Evolutionary conservation across 495 filamentous ascomycete genomes (phyloP), one percentile per base, ranked within the genome.

Genomic region (Daldinia caldariorum): DNA sequence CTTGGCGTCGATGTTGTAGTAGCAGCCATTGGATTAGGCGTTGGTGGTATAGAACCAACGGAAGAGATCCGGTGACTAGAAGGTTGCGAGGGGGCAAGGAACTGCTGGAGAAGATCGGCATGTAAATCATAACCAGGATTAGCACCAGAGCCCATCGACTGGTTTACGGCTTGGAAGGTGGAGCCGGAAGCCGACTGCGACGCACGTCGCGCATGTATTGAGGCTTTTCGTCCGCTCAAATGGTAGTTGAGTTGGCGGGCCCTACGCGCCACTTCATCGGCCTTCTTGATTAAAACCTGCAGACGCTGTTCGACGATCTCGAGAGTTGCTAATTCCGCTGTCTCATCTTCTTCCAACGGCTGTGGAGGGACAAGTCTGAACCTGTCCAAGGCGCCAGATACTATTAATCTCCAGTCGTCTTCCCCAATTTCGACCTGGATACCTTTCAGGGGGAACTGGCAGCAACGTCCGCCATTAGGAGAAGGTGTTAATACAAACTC

Each of bases 221-320:
- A 90, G 20, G 86, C 88, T 63, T 88, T 88, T 49, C 92, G 89
- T 58, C 89, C 90, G 77, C 90, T 90, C 53, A 97, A 79, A 35
- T 90, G 88, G 70, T 94, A 92, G 70, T 93, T 94, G 22, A 97
- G 86, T 75, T 95, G 92, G 41, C 92, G 84, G 38, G 92, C 92
- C 73, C 90, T 88, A 22, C 89, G 87, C 59, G 93, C 92, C 22
- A 94, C 91, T 86, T 82, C 78, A 71, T 97, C 93, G 1, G 92
- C 92, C 73, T 90, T 86, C 75, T 91, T 90, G 61, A 91, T 91
- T 20, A 96, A 86, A 62, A 89, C 84, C 45, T 88, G 85, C 39
- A 95, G 77, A 39, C 90, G 90, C 79, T 89, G 85, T 77, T 94
- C 91, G 49, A 97, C 75, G 60, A 95, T 94, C 73, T 94, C 92